phyloP scores from a whole-genome alignment of 192 early-diverging fungal species.

The Helicostylum pulchrum region DNA sequence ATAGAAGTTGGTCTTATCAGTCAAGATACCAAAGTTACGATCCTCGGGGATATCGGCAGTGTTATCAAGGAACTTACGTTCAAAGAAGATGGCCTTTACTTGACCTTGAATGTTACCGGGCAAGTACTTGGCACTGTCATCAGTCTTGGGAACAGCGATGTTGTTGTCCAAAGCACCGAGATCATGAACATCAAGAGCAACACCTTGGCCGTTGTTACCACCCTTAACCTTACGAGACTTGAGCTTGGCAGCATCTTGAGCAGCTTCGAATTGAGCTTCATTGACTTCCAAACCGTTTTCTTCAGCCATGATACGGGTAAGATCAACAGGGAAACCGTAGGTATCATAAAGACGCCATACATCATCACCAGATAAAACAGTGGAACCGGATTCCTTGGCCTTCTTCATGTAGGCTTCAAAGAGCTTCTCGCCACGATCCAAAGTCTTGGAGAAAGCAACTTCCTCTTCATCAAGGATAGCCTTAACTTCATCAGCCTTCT shows the following conservation, averaged over 20 bases:
- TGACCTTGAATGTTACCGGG: constrained; percentile 64
- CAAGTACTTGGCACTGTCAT: constrained; percentile 83
- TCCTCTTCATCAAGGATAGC: constrained; percentile 97
- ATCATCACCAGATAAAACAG: constrained; percentile 75
- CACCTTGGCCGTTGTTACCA: constrained; percentile 48
- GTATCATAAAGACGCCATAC: constrained; percentile 99
- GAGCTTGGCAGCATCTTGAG: constrained; percentile 77
- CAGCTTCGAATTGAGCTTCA: constrained; percentile 76
- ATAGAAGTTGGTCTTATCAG: constrained; percentile 97
- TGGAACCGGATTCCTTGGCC: constrained; percentile 59
- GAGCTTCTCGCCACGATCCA: constrained; percentile 95
- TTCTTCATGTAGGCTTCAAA: constrained; percentile 76
- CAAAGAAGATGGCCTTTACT: constrained; percentile 77
- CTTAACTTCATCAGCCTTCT: constrained; percentile 80
- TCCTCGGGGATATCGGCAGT: constrained; percentile 52
- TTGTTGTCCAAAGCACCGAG: constrained; percentile 82
- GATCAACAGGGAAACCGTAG: constrained; percentile 97
- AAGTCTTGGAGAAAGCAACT: constrained; percentile 88
- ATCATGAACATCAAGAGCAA: constrained; percentile 86
- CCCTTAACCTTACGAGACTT: constrained; percentile 58
- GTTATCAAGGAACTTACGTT: constrained; percentile 46
- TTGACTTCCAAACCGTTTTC: constrained; percentile 85
- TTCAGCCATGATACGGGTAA: constrained; percentile 98
- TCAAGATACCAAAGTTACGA: constrained; percentile 77
- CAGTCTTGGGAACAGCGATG: constrained; percentile 68